Evolutionary conservation across 257 asterid genomes (phyloP).

Genomic region (Solanum virginianum): DNA sequence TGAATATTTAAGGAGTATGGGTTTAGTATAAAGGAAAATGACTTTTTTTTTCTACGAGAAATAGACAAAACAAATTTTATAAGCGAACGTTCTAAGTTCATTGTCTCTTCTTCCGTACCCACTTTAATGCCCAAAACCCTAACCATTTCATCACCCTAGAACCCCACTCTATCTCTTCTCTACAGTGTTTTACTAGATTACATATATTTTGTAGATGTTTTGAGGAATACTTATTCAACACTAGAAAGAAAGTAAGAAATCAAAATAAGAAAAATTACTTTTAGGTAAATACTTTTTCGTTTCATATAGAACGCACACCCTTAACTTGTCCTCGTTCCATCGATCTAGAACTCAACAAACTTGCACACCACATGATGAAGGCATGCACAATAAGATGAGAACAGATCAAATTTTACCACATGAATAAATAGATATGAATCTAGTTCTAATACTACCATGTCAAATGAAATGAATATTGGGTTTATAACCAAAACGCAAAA

Average conservation of each 20-base stretch:
- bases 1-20: no score
- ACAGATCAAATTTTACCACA: no score
- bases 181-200: neutral
- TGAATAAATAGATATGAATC: neutral
- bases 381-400: no score
- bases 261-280: no score
- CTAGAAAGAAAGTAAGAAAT: neutral
- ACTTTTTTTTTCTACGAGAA: no score
- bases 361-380: no score
- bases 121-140: neutral
- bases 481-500: neutral
- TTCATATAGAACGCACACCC: no score
- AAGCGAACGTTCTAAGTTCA: neutral
- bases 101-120: neutral
- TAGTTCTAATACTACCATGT: neutral
- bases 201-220: no score
- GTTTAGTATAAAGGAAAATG: no score
- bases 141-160: neutral
- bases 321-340: neutral
- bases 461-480: neutral
- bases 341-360: neutral
- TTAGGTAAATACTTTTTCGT: no score
- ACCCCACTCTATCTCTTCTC: neutral
- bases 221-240: no score
- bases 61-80: neutral